phyloP scores from a whole-genome alignment of 129 eudicot genomes.

The Artemisia annua region DNA sequence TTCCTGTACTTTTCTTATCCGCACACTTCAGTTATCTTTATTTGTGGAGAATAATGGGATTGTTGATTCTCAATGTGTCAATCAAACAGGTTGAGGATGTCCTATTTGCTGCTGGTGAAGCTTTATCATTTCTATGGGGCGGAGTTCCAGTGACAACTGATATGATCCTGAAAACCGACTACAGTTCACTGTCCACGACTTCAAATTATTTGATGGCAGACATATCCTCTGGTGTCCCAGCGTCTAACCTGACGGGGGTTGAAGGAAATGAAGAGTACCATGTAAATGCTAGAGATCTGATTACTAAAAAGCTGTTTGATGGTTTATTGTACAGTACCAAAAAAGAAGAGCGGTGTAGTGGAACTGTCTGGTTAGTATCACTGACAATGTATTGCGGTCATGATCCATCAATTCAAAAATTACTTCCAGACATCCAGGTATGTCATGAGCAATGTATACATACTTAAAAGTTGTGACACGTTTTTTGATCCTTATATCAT shows the following conservation, averaged over 20 bases:
- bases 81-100: conserved; percentile 85
- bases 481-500: not conserved
- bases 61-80: not conserved
- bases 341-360: conserved; percentile 96
- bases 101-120: conserved; percentile 98
- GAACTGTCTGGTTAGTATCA: conserved; percentile 91
- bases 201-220: conserved; percentile 86
- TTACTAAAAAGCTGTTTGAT: conserved; percentile 88
- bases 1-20: conserved; percentile 2
- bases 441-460: conserved; percentile 1
- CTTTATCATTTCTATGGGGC: conserved; percentile 93
- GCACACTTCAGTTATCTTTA: not conserved
- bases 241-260: conserved; percentile 33
- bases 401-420: conserved; percentile 66
- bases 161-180: conserved; percentile 74
- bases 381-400: conserved; percentile 90
- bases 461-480: not conserved
- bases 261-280: conserved; percentile 52
- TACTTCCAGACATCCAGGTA: conserved; percentile 99
- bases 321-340: conserved; percentile 74
- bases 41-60: conserved; percentile 12
- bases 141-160: conserved; percentile 93
- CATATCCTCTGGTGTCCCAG: conserved; percentile 50
- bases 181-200: conserved; percentile 78
- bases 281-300: conserved; percentile 60